A percentile compares a stretch with the other conserved stretches of the same genome.
These are phyloP conservation scores for Coniochaeta sp. DNA, from an alignment of 2,329 filamentous ascomycete genomes.

Conservation along the genomic window DNA sequence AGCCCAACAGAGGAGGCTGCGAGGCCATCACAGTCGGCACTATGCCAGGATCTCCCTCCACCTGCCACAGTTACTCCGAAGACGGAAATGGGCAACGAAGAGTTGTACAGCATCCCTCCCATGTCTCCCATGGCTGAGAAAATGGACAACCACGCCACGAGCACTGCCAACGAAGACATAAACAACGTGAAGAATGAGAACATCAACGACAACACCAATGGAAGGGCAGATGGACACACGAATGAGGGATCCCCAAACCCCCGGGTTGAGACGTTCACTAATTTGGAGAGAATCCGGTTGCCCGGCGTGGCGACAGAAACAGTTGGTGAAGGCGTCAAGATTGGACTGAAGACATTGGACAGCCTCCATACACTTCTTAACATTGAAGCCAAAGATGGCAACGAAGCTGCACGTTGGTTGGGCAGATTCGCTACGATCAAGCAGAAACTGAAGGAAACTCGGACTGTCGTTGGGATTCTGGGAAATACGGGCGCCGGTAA, in stretches of 20 bases:
- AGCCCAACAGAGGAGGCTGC: background rate
- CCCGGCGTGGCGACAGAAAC: background rate
- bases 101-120: background rate
- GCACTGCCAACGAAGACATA: background rate
- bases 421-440: constrained; percentile 4
- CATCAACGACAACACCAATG: background rate
- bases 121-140: background rate
- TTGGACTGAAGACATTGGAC: background rate
- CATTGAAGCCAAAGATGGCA: background rate
- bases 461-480: constrained; percentile 46
- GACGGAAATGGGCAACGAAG: background rate
- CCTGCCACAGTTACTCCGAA: background rate
- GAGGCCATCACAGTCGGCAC: background rate
- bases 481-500: constrained; percentile 56
- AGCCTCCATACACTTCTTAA: background rate
- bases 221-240: background rate
- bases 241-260: background rate
- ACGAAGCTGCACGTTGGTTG: background rate
- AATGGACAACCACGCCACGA: background rate
- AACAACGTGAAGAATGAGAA: background rate
- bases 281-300: background rate
- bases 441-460: constrained; percentile 26
- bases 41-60: background rate
- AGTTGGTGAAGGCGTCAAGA: background rate
- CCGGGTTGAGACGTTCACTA: background rate